phyloP scores from a whole-genome alignment of 2,329 filamentous ascomycete species.

The Penicillium sp. region DNA sequence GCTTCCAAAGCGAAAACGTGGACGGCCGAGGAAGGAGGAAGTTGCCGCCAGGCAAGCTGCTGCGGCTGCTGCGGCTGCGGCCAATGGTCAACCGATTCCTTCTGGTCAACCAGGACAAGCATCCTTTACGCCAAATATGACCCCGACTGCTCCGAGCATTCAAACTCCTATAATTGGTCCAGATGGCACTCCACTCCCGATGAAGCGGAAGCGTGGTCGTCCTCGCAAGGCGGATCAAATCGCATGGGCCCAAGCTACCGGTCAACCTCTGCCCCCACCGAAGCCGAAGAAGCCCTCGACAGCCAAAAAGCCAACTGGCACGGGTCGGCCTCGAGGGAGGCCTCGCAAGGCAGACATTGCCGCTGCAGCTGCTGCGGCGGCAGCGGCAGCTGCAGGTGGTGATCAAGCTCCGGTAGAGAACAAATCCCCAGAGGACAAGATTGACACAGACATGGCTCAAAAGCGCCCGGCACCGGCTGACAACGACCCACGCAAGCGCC shows the following conservation, averaged over 20 bases:
- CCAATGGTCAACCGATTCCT: constrained; percentile 15
- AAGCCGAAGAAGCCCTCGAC: constrained; percentile 24
- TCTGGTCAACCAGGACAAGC: constrained; percentile 19
- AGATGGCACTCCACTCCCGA: constrained; percentile 23
- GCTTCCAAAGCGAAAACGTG: constrained; percentile 20
- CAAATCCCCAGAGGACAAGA: constrained; percentile 1
- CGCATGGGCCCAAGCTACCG: constrained; percentile 21
- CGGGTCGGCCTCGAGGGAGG: constrained; percentile 33
- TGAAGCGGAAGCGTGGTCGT: constrained; percentile 31
- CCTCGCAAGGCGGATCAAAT: constrained; percentile 31
- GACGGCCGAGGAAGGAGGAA: constrained; percentile 27
- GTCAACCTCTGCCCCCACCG: constrained; percentile 17
- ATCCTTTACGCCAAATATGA: constrained; percentile 24
- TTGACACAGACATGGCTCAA: constrained; percentile 7
- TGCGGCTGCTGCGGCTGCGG: constrained; percentile 16
- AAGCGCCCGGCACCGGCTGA: constrained; percentile 12
- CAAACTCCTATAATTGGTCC: constrained; percentile 19
- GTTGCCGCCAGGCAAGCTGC: constrained; percentile 22
- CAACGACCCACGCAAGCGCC: constrained; percentile 17
- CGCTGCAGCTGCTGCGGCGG: constrained; percentile 25
- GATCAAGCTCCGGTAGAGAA: constrained; percentile 14
- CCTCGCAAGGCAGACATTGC: constrained; percentile 35
- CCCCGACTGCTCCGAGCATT: constrained; percentile 8
- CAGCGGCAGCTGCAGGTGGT: constrained; percentile 21
- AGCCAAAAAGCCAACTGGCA: constrained; percentile 24